Percentiles rank a stretch among this genome's conserved stretches.
phyloP scores from a whole-genome alignment of 352 stramenopile species.

The Phytophthora rubi region DNA sequence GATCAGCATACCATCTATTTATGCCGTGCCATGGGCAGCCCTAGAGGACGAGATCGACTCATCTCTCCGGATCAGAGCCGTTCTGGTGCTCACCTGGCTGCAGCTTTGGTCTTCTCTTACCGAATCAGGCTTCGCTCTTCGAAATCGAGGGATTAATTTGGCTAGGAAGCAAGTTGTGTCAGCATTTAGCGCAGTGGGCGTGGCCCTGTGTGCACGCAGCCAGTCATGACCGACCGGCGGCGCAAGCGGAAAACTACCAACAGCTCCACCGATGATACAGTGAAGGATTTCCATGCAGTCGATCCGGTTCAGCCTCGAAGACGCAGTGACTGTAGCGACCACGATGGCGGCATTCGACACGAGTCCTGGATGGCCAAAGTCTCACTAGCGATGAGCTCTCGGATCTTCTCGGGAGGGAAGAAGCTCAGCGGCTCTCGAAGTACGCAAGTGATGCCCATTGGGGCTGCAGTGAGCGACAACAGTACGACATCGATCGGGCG shows the following conservation, averaged over 20 bases:
- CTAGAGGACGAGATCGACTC: conserved; percentile 14
- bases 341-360: conserved; percentile 28
- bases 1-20: too few species aligned
- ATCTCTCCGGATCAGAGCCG: conserved; percentile 14
- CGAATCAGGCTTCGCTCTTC: background rate
- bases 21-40: too few species aligned
- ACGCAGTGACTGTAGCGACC: conserved; percentile 41
- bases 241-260: conserved; percentile 41
- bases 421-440: conserved; percentile 57
- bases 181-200: conserved; percentile 8
- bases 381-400: conserved; percentile 64
- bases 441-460: conserved; percentile 67
- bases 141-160: conserved; percentile 20
- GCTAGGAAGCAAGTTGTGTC: conserved; percentile 10
- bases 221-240: conserved; percentile 47
- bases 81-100: conserved; percentile 4
- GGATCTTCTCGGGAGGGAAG: conserved; percentile 58
- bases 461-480: conserved; percentile 12
- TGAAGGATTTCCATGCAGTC: conserved; percentile 50
- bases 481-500: conserved; percentile 10
- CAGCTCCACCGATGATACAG: conserved; percentile 34
- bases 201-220: conserved; percentile 10
- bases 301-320: conserved; percentile 15
- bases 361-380: conserved; percentile 81
- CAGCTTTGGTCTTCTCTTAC: conserved; percentile 11